Evolutionary conservation across 1,139 yeast genomes (phyloP).

Genomic region (Yamadazyma blattariae): DNA sequence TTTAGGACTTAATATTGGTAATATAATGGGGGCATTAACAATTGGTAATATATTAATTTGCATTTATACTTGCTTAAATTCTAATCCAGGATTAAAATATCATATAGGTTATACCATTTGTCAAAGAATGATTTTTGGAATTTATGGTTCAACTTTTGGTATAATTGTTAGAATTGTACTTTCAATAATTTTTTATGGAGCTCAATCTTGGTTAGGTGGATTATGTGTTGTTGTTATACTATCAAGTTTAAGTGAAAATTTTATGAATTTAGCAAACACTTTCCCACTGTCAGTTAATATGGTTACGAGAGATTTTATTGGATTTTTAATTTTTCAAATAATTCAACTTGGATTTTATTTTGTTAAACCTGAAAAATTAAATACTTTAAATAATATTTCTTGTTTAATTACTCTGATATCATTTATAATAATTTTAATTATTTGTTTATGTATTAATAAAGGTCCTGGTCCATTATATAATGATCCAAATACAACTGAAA

Average conservation of each 20-base stretch:
- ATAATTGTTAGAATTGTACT: slow-evolving; percentile 16
- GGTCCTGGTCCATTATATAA: slow-evolving; percentile 17
- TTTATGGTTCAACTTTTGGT: slow-evolving; percentile 17
- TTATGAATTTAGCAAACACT: slow-evolving; percentile 14
- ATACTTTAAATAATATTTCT: slow-evolving; percentile 13
- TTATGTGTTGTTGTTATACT: slow-evolving; percentile 15
- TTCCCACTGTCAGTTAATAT: slow-evolving; percentile 14
- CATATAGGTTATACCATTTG: slow-evolving; percentile 21
- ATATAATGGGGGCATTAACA: slow-evolving; percentile 20
- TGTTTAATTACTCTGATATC: slow-evolving; percentile 15
- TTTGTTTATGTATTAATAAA: slow-evolving; percentile 13
- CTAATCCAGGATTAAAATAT: slow-evolving; percentile 19
- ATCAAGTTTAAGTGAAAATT: slow-evolving; percentile 14
- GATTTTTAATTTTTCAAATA: slow-evolving; percentile 18
- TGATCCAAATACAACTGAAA: slow-evolving; percentile 6
- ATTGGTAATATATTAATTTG: slow-evolving; percentile 18
- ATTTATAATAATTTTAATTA: slow-evolving; percentile 12
- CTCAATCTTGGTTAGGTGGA: slow-evolving; percentile 21
- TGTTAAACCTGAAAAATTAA: slow-evolving; percentile 18
- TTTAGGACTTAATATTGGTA: slow-evolving; percentile 16
- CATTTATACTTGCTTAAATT: slow-evolving; percentile 16
- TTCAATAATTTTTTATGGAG: slow-evolving; percentile 19
- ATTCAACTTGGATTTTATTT: slow-evolving; percentile 15
- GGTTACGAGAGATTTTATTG: slow-evolving; percentile 18
- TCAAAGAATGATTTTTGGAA: slow-evolving; percentile 20